Percentiles rank a stretch among this genome's conserved stretches.
phyloP scores from a whole-genome alignment of 1,284 basidiomycete species.

The Tylopilus orsonianus region DNA sequence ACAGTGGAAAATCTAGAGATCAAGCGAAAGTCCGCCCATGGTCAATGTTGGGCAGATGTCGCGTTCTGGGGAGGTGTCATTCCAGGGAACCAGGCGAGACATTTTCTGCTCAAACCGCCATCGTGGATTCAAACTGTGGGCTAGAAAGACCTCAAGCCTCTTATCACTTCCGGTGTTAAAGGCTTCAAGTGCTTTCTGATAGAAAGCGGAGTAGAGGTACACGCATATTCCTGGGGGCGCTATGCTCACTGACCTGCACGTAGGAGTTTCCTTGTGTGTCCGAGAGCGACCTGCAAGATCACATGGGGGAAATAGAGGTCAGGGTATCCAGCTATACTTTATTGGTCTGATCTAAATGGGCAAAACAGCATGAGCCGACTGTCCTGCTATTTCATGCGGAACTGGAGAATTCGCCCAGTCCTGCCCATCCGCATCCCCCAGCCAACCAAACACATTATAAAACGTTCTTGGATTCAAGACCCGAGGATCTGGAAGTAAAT shows the following conservation, averaged over 20 bases:
- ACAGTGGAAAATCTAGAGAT: conserved; percentile 70
- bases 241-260: conserved; percentile 5
- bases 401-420: conserved; percentile 44
- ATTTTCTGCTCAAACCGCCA: neutral
- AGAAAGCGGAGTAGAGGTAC: conserved; percentile 87
- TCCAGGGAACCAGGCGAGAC: conserved; percentile 76
- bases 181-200: conserved; percentile 97
- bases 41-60: conserved; percentile 81
- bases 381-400: conserved; percentile 92
- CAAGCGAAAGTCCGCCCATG: conserved; percentile 70
- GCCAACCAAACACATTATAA: conserved; percentile 60
- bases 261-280: conserved; percentile 90
- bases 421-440: conserved; percentile 15
- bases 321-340: conserved; percentile 8
- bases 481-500: conserved; percentile 71
- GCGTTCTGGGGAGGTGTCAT: conserved; percentile 96
- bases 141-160: conserved; percentile 60
- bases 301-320: conserved; percentile 78
- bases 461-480: conserved; percentile 84
- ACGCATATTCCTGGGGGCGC: conserved; percentile 19
- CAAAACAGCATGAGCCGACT: conserved; percentile 55
- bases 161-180: conserved; percentile 78
- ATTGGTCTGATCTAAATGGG: conserved; percentile 10
- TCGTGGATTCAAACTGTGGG: conserved; percentile 2
- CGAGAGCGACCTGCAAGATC: conserved; percentile 63